A percentile compares a stretch with the other conserved stretches of the same genome.
Conservation (phyloP, 2,329 filamentous ascomycete genomes). For the Epichloe gansuensis region DNA sequence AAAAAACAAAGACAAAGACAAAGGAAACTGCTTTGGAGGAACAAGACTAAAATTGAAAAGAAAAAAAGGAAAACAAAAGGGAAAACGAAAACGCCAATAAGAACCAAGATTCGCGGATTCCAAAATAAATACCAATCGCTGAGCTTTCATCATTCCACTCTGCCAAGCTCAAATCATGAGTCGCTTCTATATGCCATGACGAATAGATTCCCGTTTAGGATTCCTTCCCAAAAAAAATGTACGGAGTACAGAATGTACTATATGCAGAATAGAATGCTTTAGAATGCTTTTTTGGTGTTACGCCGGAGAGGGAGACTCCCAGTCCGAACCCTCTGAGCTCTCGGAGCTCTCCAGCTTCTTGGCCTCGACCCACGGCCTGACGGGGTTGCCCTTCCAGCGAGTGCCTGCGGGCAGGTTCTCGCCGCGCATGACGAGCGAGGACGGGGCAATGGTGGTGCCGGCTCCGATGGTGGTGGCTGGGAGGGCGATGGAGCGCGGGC, state of each 20-base stretch:
- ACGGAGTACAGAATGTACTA: background rate
- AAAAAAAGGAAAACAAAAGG: background rate
- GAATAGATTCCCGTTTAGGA: background rate
- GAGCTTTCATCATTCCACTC: background rate
- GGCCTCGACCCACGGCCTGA: slow-evolving; percentile 9
- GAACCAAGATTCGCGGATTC: background rate
- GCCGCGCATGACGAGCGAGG: slow-evolving; percentile 12
- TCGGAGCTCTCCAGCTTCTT: background rate
- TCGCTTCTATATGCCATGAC: background rate
- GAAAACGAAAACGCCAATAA: background rate
- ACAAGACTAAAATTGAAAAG: background rate
- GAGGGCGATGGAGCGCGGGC: slow-evolving; percentile 9
- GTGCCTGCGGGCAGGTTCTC: slow-evolving; percentile 11
- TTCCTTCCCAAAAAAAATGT: background rate
- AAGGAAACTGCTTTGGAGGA: too few species aligned
- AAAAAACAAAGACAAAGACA: background rate
- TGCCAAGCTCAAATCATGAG: background rate
- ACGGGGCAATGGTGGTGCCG: slow-evolving; percentile 10
- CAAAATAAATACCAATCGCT: background rate
- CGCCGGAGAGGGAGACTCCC: background rate
- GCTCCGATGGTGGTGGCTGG: slow-evolving; percentile 10
- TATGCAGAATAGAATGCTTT: background rate
- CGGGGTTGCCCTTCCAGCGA: slow-evolving; percentile 11
- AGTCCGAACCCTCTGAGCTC: slow-evolving; percentile 3
- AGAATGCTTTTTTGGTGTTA: background rate